Evolutionary conservation across 129 eudicot species (phyloP), one percentile per base, ranked within the genome.

Genomic region (Escallonia herrerae): DNA sequence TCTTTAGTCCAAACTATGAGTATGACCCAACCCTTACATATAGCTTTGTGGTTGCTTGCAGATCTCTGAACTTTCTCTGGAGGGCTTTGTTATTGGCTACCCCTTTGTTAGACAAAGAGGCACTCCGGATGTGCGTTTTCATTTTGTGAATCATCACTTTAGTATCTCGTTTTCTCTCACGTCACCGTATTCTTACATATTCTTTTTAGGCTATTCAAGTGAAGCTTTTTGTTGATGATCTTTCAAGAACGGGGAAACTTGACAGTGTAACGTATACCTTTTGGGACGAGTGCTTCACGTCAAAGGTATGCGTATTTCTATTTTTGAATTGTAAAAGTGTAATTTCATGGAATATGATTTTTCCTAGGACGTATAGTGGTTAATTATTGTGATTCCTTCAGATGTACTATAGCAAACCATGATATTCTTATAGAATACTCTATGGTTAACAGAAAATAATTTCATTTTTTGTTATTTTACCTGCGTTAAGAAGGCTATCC

Each of bases 221-320:
- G 79, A 83, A 79, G 72, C 66, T 77, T 53, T 86, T 93, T n/a
- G 43, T 93, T 47, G 95, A 93, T 58, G 93, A 78, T 46, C 96
- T 93, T 43, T 71, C 73, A 64, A 72, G 80, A 56, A 79, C 91
- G 6, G 87, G 87, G 65, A 82, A 83, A 64, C 83, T 89, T 72
- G 77, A 82, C 43, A 93, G 76, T 72, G 63, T 86, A 37, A 77
- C 15, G 39, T 93, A 93, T 67, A 86, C 99, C 14, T 93, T 83
- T 64, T 86, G 95, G 95, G 72, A 93, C 11, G 99, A 93, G 82
- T 81, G 90, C 83, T 86, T 75, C 81, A 86, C 99, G 2, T 75
- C 99, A 46, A 93, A 86, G 95, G 99, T 93, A 58, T 39, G 86
- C 46, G 43, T 22, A 22, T 22, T 22, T 22, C 33, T 22, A 22